Percentiles rank a stretch among this genome's conserved stretches.
Conservation (phyloP, 2,329 filamentous ascomycete species). For the Colletotrichum aenigma region DNA sequence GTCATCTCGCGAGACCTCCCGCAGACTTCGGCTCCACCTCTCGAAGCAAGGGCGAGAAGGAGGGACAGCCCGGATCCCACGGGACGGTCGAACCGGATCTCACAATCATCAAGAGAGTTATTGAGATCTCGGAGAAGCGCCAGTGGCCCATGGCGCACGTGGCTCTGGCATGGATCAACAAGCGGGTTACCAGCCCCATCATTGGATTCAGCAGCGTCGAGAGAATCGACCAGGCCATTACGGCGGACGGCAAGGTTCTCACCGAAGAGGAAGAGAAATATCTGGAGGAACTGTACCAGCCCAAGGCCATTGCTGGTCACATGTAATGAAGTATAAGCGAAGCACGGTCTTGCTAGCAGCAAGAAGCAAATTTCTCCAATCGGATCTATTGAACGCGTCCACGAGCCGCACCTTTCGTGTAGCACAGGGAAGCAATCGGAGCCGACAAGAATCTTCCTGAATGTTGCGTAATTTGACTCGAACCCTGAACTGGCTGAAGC, state of each 20-base stretch:
- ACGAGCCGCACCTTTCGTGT: not conserved
- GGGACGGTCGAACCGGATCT: slow-evolving; percentile 37
- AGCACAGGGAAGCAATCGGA: not conserved
- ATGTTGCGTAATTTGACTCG: not conserved
- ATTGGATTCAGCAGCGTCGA: slow-evolving; percentile 63
- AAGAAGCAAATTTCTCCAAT: not conserved
- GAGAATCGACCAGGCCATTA: slow-evolving; percentile 66
- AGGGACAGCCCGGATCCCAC: slow-evolving; percentile 22
- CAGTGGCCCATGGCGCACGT: slow-evolving; percentile 68
- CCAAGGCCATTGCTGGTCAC: slow-evolving; percentile 44
- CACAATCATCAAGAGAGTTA: slow-evolving; percentile 36
- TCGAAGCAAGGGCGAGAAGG: slow-evolving; percentile 35
- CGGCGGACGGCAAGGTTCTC: slow-evolving; percentile 49
- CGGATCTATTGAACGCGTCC: not conserved
- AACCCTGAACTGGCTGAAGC: not conserved
- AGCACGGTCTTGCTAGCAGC: not conserved
- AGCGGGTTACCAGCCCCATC: slow-evolving; percentile 60
- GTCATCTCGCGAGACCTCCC: slow-evolving; percentile 32
- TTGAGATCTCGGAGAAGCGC: slow-evolving; percentile 63
- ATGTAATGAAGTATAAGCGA: not conserved
- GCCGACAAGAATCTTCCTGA: not conserved
- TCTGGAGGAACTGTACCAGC: slow-evolving; percentile 65
- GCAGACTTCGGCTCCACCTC: slow-evolving; percentile 18
- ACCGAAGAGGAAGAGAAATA: slow-evolving; percentile 64
- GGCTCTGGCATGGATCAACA: slow-evolving; percentile 66